phyloP scores from a whole-genome alignment of 2,329 filamentous ascomycete species.

The Aspergillus sp. region DNA sequence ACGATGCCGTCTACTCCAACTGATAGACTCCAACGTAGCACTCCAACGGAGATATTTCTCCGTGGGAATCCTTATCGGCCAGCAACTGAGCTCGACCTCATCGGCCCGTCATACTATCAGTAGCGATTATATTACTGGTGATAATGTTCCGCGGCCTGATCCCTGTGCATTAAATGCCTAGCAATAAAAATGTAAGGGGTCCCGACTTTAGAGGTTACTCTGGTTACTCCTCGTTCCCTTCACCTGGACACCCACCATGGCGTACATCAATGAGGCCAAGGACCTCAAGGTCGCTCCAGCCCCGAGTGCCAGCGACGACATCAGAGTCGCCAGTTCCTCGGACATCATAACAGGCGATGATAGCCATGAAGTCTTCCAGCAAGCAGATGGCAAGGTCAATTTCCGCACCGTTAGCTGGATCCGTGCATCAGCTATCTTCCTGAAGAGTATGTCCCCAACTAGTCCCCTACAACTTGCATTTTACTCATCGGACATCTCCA shows the following conservation, averaged over 20 bases:
- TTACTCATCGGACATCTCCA: slow-evolving; percentile 2
- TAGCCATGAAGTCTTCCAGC: slow-evolving; percentile 52
- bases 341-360: slow-evolving; percentile 25
- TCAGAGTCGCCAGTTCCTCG: slow-evolving; percentile 26
- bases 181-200: not conserved
- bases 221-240: not conserved
- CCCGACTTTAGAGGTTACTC: not conserved
- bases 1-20: slow-evolving; percentile 1
- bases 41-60: not conserved
- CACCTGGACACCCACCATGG: not conserved
- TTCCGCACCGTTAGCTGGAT: slow-evolving; percentile 58
- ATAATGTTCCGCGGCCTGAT: not conserved
- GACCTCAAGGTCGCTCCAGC: slow-evolving; percentile 12
- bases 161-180: not conserved
- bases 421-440: slow-evolving; percentile 54
- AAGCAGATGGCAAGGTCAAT: slow-evolving; percentile 50
- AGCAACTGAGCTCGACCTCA: not conserved
- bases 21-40: not conserved
- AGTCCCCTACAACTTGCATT: no score
- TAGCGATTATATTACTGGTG: not conserved
- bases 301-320: slow-evolving; percentile 19
- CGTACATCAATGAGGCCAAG: slow-evolving; percentile 7
- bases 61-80: not conserved
- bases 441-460: slow-evolving; percentile 43
- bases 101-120: not conserved